These are phyloP conservation scores for Urtica urens DNA, from an alignment of 306 rosid species.

Conservation along the genomic window DNA sequence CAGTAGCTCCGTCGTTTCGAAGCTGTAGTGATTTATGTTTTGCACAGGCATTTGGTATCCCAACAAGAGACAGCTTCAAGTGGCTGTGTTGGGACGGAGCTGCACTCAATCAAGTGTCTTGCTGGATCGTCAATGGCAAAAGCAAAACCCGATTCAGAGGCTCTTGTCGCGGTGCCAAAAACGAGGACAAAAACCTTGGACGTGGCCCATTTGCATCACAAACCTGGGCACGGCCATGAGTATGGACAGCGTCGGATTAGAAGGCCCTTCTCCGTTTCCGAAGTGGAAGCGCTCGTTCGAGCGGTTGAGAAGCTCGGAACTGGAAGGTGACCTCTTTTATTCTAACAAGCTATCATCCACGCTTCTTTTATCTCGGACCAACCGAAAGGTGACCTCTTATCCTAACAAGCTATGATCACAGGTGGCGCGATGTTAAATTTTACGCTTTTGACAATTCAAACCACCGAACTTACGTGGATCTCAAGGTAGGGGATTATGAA, in stretches of 20 bases:
- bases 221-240: constrained; percentile 45
- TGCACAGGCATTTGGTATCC: constrained; percentile 38
- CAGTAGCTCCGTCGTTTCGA: constrained; percentile 13
- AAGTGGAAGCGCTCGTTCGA: constrained; percentile 72
- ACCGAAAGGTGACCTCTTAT: neutral
- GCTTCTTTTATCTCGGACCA: neutral
- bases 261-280: constrained; percentile 72
- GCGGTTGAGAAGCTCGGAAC: constrained; percentile 82
- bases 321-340: constrained; percentile 43
- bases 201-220: constrained; percentile 43
- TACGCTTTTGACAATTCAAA: constrained; percentile 53
- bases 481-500: constrained; percentile 37
- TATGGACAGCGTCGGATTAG: constrained; percentile 61
- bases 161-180: constrained; percentile 49
- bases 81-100: constrained; percentile 33
- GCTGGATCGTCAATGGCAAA: constrained; percentile 30
- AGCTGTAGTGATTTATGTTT: too few species aligned
- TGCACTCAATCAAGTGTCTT: constrained; percentile 20
- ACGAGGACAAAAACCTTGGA: constrained; percentile 48
- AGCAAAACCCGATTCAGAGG: constrained; percentile 33
- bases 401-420: constrained; percentile 8
- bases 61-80: constrained; percentile 33
- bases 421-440: constrained; percentile 69
- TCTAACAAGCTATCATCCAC: neutral
- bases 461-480: constrained; percentile 67